Conservation (phyloP, 345 rosid species). For the Mangifera indica region DNA sequence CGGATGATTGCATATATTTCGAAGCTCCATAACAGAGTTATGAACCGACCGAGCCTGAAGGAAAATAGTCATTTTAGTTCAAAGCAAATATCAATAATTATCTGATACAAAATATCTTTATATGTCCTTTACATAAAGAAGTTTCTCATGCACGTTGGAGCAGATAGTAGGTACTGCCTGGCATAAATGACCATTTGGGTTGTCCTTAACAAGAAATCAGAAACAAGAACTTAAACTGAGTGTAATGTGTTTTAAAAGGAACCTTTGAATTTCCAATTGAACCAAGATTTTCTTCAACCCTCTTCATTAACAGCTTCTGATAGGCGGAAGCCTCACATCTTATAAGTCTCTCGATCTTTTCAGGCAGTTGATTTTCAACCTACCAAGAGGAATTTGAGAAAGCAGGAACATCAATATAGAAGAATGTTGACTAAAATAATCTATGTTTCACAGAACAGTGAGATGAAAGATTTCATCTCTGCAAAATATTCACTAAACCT, state of each 20-base stretch:
- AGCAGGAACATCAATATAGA: constrained; percentile 14
- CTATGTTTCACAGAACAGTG: background rate
- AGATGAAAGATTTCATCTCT: constrained; percentile 1
- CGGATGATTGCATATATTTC: constrained; percentile 95
- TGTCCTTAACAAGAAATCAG: constrained; percentile 3
- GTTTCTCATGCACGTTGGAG: background rate
- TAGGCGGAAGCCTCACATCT: constrained; percentile 94
- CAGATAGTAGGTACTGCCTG: constrained; percentile 3
- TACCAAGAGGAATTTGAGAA: constrained; percentile 28
- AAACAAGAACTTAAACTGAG: background rate
- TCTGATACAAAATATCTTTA: background rate
- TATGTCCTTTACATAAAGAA: background rate
- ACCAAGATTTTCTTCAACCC: constrained; percentile 93
- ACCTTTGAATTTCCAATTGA: constrained; percentile 85
- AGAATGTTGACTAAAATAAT: constrained; percentile 8
- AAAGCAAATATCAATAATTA: constrained; percentile 7
- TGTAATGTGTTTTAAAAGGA: background rate
- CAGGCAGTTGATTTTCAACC: constrained; percentile 92
- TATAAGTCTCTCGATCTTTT: constrained; percentile 87
- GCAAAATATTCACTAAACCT: background rate
- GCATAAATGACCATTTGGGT: background rate
- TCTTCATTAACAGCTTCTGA: constrained; percentile 89
- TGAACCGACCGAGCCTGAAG: constrained; percentile 80
- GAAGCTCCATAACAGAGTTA: constrained; percentile 95
- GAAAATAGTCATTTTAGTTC: constrained; percentile 8